A percentile compares a stretch with the other conserved stretches of the same genome.
These are phyloP conservation scores for Passalora sequoiae DNA, from an alignment of 2,329 filamentous ascomycete genomes.

Conservation along the genomic window DNA sequence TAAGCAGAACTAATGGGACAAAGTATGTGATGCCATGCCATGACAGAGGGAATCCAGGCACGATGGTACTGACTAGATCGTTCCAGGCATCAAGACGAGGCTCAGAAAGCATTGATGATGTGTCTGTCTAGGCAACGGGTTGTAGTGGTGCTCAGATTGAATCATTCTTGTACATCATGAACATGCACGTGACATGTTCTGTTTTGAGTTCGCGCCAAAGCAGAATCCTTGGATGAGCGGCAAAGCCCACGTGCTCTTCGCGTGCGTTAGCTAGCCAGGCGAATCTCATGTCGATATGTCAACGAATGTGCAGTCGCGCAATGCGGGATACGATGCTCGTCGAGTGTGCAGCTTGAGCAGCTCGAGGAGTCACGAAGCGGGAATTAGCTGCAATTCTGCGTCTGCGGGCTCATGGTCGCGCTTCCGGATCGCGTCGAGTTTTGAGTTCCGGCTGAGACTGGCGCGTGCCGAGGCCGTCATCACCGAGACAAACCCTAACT, in stretches of 20 bases:
- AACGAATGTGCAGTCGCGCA: neutral
- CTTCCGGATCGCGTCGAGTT: neutral
- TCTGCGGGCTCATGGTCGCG: no score
- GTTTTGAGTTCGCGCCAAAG: constrained; percentile 1
- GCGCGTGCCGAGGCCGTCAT: neutral
- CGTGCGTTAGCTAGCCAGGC: constrained; percentile 1
- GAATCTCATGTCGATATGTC: neutral
- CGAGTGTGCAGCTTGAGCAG: no score
- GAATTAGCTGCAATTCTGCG: no score
- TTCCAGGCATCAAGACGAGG: no score
- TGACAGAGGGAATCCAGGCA: constrained; percentile 30
- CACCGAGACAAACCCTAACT: neutral
- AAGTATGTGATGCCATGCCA: constrained; percentile 29
- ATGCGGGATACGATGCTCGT: no score
- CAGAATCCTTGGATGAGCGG: no score
- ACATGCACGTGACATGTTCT: no score
- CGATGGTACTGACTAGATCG: constrained; percentile 14
- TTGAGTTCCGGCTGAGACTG: neutral
- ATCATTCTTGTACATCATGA: no score
- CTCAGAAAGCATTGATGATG: neutral
- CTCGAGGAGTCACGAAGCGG: no score
- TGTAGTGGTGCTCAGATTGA: neutral
- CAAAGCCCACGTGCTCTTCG: no score
- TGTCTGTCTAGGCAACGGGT: neutral
- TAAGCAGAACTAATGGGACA: constrained; percentile 24